phyloP scores from a whole-genome alignment of 2,329 filamentous ascomycete species.

The Exserohilum turcica region DNA sequence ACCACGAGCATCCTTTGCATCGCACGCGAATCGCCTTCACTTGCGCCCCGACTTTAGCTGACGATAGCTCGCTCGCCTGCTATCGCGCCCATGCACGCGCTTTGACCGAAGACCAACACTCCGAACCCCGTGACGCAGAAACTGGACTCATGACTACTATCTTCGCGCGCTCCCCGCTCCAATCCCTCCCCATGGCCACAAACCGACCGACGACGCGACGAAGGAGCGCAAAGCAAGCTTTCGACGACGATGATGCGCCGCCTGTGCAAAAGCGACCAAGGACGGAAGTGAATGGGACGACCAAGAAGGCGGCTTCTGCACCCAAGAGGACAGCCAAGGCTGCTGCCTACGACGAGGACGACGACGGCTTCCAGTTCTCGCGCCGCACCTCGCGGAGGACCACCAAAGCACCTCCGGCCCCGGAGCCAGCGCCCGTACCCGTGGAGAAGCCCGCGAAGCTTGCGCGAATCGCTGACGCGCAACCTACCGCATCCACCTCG shows the following conservation, averaged over 20 bases:
- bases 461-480: constrained; percentile 17
- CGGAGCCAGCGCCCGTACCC: constrained; percentile 36
- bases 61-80: constrained; percentile 16
- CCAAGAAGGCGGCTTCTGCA: constrained; percentile 43
- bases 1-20: not conserved
- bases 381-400: constrained; percentile 46
- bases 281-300: constrained; percentile 47
- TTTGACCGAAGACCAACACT: constrained; percentile 33
- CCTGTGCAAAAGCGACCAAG: constrained; percentile 51
- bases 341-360: constrained; percentile 54
- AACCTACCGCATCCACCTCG: constrained; percentile 19
- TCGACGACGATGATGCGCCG: constrained; percentile 53
- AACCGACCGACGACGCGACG: constrained; percentile 52
- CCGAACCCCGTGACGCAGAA: constrained; percentile 27
- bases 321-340: constrained; percentile 46
- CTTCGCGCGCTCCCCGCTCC: constrained; percentile 49
- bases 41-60: constrained; percentile 8
- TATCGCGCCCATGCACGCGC: constrained; percentile 46
- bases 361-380: constrained; percentile 56
- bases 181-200: constrained; percentile 55
- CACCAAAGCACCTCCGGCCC: constrained; percentile 42
- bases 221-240: constrained; percentile 53
- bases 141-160: constrained; percentile 46
- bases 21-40: constrained; percentile 7
- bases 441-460: constrained; percentile 35